Base-by-base conservation (phyloP, 768 basidiomycete species). In the Rhodosporidiobolus sp. region DNA sequence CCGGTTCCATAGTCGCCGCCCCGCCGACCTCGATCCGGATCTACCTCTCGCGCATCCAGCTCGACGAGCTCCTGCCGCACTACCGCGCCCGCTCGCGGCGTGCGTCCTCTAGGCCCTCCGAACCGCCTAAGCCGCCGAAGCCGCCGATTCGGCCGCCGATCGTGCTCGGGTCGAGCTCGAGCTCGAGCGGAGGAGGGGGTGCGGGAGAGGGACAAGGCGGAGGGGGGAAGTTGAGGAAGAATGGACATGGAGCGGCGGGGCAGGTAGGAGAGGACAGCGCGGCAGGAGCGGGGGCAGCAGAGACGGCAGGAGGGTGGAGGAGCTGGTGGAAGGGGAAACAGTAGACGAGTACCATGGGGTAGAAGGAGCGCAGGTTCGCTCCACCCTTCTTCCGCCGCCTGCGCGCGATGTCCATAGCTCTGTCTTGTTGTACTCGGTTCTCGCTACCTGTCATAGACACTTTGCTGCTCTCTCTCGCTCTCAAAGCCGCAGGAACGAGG, bases 41-140 rank as follows among this genome's bases (percentile, higher is more conserved):
- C 48, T 72, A 63, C 65, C 50, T 72, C 45, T 72, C 70, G 34
- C 70, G 70, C 5, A 52, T 67, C 48, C 60, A 66, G n/a, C 65
- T 72, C 28, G 8, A 46, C 24, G 70, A 72, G 17, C n/a, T 72
- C 17, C 54, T 72, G 1, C 70, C 70, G 5, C 66, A 54, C 38
- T 30, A 72, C 70, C 58, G 54, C 4, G 45, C n/a, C n/a, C n/a
- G n/a, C n/a, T n/a, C 43, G 12, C 6, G 1, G 9, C 4, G 30
- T 2, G 0, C 43, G 4, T 7, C 59, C 8, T 14, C 38, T 43
- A n/a, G n/a, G n/a, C n/a, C n/a, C n/a, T n/a, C n/a, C n/a, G n/a
- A n/a, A n/a, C n/a, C n/a, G n/a, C n/a, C n/a, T 0, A 9, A 7
- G 19, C 32, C 55, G 30, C n/a, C 56, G 2, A 53, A 45, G 2